Base-by-base conservation (phyloP, 2,329 filamentous ascomycete genomes). In the Cladosporium cucumerinum region DNA sequence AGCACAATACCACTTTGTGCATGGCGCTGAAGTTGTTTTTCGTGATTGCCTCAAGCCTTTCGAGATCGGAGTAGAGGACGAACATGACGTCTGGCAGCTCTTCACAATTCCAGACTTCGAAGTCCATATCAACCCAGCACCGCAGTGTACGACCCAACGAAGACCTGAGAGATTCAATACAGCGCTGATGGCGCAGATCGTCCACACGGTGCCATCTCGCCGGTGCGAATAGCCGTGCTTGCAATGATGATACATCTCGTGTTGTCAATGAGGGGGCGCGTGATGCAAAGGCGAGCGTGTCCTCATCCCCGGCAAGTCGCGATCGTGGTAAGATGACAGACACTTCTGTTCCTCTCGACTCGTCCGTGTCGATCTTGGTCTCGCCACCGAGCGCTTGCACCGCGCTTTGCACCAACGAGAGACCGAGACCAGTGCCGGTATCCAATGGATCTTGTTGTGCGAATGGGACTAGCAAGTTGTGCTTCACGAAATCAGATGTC, bases 391-490 rank as follows among this genome's bases (percentile, higher is more conserved):
- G 75, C 43, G 84, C 82, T 52, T 82, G 81, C 21, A 88, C 82
- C 5, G 90, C 84, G 26, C 16, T 73, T 69, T 68, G 79, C 76
- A 90, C 87, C 10, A 90, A 83, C 43, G 85, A 87, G 26, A 90
- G 74, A 0, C 88, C 88, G 0, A 90, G 77, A 0, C 87, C 87
- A 0, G 85, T 84, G 0, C 87, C 87, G 0, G 83, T 81, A 0
- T 82, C 80, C 1, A 89, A 73, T 0, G 78, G 75, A 49, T 89
- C 81, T 69, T 90, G 87, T 65, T 90, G 87, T 0, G 80, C 76
- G 65, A 89, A 89, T 0, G 86, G 85, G 0, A 82, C 85, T 69
- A 86, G 90, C 0, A 89, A 74, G 12, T 82, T 81, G 16, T 85
- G 82, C 30, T 82, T 79, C 5, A 89, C 74, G 67, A 85, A 90